These are phyloP conservation scores for Picochlorum sp. DNA, from an alignment of 139 green algal genomes.

Conservation along the genomic window DNA sequence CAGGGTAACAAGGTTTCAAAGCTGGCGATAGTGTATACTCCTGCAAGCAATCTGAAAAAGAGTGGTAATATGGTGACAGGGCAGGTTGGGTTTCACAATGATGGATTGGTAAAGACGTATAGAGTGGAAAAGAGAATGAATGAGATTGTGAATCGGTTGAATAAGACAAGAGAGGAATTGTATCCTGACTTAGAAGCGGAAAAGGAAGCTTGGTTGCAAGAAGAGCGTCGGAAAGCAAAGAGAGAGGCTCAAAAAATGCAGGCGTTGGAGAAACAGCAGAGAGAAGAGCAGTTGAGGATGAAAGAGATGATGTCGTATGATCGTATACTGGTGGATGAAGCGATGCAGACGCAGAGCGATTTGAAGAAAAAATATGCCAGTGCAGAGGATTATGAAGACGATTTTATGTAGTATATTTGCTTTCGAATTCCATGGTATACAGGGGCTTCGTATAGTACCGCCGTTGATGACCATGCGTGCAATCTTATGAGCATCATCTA, in stretches of 20 bases:
- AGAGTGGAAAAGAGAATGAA: constrained; percentile 66
- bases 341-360: constrained; percentile 70
- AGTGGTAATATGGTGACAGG: constrained; percentile 56
- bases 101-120: constrained; percentile 53
- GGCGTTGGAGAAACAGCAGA: constrained; percentile 50
- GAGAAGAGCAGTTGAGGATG: constrained; percentile 48
- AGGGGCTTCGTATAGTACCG: too few species aligned
- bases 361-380: constrained; percentile 63
- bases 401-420: constrained; percentile 79
- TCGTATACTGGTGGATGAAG: constrained; percentile 37
- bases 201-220: constrained; percentile 41
- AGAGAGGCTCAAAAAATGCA: constrained; percentile 25
- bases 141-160: constrained; percentile 88
- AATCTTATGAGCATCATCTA: too few species aligned
- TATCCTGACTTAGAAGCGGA: constrained; percentile 71
- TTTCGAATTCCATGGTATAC: background rate
- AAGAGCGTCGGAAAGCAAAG: constrained; percentile 31
- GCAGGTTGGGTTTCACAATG: constrained; percentile 81
- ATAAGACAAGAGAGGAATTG: constrained; percentile 74
- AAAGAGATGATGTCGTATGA: constrained; percentile 70
- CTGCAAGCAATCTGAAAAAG: constrained; percentile 88
- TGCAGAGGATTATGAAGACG: constrained; percentile 81
- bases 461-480: too few species aligned
- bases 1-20: constrained; percentile 65
- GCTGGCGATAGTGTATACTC: constrained; percentile 85